Conservation (phyloP, 179 eudicot species). For the Patellifolia procumbens region DNA sequence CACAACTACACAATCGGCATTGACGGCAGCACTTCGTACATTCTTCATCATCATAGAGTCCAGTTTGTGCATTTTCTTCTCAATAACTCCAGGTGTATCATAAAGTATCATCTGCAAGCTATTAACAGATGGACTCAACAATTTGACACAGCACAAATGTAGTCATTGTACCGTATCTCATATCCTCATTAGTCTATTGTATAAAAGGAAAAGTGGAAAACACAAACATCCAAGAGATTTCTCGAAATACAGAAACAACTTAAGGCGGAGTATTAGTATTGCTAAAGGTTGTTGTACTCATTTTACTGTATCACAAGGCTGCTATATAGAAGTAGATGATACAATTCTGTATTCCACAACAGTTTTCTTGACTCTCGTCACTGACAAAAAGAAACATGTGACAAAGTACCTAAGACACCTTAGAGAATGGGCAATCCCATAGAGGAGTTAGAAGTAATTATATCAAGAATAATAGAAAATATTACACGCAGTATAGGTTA, state of each 20-base stretch:
- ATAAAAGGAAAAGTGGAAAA: not conserved
- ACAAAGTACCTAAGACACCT: not conserved
- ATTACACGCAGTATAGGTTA: not conserved
- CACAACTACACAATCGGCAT: slow-evolving; percentile 90
- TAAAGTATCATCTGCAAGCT: slow-evolving; percentile 83
- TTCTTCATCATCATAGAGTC: slow-evolving; percentile 99
- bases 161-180: not conserved
- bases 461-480: not conserved
- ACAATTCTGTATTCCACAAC: not conserved
- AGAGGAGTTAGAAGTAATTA: not conserved
- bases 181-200: not conserved
- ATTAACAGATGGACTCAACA: slow-evolving; percentile 33
- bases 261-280: too few species aligned
- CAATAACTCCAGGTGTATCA: slow-evolving; percentile 98
- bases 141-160: slow-evolving; percentile 19
- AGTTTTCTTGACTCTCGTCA: not conserved
- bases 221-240: not conserved
- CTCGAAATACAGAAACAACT: not conserved
- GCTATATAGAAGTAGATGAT: not conserved
- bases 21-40: slow-evolving; percentile 79
- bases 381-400: not conserved
- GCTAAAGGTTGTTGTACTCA: not conserved
- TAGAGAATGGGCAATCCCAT: not conserved
- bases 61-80: slow-evolving; percentile 91
- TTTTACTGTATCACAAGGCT: not conserved